phyloP scores from a whole-genome alignment of 805 yeast genomes.

The Debaryomyces tyrocola region DNA sequence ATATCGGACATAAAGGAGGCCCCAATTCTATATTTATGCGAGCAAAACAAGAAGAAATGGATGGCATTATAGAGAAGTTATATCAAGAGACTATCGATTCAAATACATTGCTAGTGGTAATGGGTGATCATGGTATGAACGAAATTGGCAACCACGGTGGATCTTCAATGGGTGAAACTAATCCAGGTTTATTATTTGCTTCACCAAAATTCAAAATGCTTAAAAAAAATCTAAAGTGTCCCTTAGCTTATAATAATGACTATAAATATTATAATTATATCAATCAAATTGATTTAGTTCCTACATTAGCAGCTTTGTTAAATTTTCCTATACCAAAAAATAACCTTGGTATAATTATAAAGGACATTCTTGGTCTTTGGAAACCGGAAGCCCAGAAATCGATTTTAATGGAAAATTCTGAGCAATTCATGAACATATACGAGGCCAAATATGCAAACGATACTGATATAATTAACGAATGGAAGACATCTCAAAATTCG shows the following conservation, averaged over 20 bases:
- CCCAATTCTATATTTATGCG: conserved; percentile 81
- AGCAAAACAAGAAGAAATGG: conserved; percentile 85
- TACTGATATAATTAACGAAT: conserved; percentile 8
- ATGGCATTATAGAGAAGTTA: conserved; percentile 54
- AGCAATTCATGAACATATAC: conserved; percentile 53
- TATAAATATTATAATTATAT: conserved; percentile 55
- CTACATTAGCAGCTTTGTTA: conserved; percentile 61
- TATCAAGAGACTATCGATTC: conserved; percentile 31
- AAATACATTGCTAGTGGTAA: conserved; percentile 65
- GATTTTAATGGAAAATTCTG: conserved; percentile 54
- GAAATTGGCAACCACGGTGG: conserved; percentile 97
- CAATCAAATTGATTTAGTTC: conserved; percentile 73
- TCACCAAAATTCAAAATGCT: conserved; percentile 55
- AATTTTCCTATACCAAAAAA: conserved; percentile 71
- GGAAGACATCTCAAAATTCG: conserved; percentile 9
- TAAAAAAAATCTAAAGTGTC: conserved; percentile 28
- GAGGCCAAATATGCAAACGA: conserved; percentile 35
- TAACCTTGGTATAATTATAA: conserved; percentile 70
- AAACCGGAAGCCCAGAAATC: conserved; percentile 27
- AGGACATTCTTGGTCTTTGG: conserved; percentile 57
- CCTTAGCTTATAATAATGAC: conserved; percentile 37
- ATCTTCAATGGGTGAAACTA: conserved; percentile 87
- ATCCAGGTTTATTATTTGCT: conserved; percentile 73
- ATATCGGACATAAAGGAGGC: conserved; percentile 97
- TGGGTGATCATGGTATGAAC: conserved; percentile 98